Percentiles rank a stretch among this genome's conserved stretches.
These are phyloP conservation scores for Thelonectria blattea DNA, from an alignment of 2,329 filamentous ascomycete genomes.

Conservation along the genomic window DNA sequence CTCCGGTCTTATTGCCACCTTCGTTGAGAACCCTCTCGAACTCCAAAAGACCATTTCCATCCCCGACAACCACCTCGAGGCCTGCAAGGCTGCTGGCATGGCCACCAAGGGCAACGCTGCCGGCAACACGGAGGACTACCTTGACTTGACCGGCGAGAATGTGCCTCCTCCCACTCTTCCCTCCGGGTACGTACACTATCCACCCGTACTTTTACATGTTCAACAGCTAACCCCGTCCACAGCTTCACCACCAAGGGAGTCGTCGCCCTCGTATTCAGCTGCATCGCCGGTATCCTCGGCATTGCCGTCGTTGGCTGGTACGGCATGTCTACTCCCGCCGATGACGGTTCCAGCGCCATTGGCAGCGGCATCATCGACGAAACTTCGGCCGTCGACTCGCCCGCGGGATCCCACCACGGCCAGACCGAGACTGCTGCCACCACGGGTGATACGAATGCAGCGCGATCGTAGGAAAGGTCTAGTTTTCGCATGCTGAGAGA, in stretches of 20 bases:
- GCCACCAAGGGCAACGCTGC: conserved; percentile 74
- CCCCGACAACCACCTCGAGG: conserved; percentile 63
- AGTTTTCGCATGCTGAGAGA: neutral
- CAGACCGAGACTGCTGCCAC: conserved; percentile 5
- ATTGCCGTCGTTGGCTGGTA: conserved; percentile 72
- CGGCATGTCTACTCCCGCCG: conserved; percentile 45
- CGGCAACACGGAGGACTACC: conserved; percentile 67
- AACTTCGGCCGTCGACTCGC: conserved; percentile 21
- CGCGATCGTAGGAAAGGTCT: neutral
- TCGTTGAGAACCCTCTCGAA: conserved; percentile 67
- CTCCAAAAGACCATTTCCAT: conserved; percentile 68
- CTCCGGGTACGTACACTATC: conserved; percentile 55
- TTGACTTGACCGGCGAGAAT: conserved; percentile 70
- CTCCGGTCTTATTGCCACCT: conserved; percentile 68
- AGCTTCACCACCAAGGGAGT: conserved; percentile 74
- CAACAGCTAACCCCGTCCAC: neutral
- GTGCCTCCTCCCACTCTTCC: conserved; percentile 62
- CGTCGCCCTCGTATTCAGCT: conserved; percentile 77
- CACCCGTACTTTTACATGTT: neutral
- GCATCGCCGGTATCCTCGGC: conserved; percentile 71
- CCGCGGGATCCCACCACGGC: neutral
- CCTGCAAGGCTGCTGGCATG: conserved; percentile 59
- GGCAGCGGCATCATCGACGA: conserved; percentile 29
- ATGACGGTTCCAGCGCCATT: conserved; percentile 26
- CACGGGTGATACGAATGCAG: conserved; percentile 6